phyloP scores from a whole-genome alignment of 495 filamentous ascomycete species.

The Hypoxylon rickii region DNA sequence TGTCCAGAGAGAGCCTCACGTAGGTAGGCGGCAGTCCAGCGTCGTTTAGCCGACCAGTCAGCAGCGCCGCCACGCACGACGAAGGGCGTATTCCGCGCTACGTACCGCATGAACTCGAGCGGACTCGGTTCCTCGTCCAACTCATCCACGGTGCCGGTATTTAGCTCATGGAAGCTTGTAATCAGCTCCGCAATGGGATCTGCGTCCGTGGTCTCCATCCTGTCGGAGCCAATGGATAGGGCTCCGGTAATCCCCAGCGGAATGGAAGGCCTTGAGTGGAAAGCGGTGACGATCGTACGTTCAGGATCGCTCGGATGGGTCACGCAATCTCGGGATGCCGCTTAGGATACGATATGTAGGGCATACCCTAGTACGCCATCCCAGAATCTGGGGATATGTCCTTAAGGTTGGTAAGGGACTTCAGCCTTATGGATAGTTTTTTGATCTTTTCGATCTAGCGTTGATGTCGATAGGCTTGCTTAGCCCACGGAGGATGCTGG shows the following conservation, averaged over 20 bases:
- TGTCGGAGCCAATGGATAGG: not conserved
- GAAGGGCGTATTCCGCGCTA: constrained; percentile 69
- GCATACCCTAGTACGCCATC: not conserved
- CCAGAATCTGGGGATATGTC: not conserved
- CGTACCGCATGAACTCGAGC: constrained; percentile 74
- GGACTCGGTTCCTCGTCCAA: constrained; percentile 66
- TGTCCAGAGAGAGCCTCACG: constrained; percentile 52
- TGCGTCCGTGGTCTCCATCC: constrained; percentile 15
- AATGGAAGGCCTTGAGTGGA: not conserved
- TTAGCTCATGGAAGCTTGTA: constrained; percentile 69
- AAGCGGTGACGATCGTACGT: constrained; percentile 2
- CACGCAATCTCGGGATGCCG: not conserved
- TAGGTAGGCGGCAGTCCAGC: constrained; percentile 64
- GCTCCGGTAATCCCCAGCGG: not conserved
- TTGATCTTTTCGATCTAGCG: constrained; percentile 14
- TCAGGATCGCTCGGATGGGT: constrained; percentile 8
- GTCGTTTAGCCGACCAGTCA: constrained; percentile 61
- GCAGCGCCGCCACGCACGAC: constrained; percentile 62
- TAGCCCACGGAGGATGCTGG: constrained; percentile 14
- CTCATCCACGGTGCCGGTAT: constrained; percentile 58
- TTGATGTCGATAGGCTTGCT: constrained; percentile 5
- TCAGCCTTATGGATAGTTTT: constrained; percentile 19
- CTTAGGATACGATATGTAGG: not conserved
- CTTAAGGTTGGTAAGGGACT: not conserved
- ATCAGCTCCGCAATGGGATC: constrained; percentile 60